phyloP scores from a whole-genome alignment of 345 rosid species.

The Populus euphratica region DNA sequence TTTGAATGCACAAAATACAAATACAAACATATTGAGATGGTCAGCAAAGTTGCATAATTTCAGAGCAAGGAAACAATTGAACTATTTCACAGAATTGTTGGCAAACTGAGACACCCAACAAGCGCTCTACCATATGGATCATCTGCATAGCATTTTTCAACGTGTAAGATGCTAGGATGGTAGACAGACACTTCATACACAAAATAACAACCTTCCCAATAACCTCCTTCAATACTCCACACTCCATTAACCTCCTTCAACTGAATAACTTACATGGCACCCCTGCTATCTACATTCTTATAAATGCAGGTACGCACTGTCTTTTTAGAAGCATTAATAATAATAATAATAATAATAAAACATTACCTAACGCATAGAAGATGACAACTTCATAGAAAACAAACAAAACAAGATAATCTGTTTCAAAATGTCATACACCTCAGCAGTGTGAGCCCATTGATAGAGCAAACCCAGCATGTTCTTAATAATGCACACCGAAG shows the following conservation, averaged over 20 bases:
- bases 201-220: constrained; percentile 89
- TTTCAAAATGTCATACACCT: constrained; percentile 36
- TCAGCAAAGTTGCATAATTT: constrained; percentile 2
- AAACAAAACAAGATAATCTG: neutral
- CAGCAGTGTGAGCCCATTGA: constrained; percentile 96
- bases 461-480: constrained; percentile 51
- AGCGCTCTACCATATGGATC: constrained; percentile 99
- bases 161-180: constrained; percentile 67
- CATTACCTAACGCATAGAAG: neutral
- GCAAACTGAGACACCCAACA: constrained; percentile 32
- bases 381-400: neutral
- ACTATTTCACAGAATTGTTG: constrained; percentile 24
- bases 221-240: constrained; percentile 61
- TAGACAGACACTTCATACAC: constrained; percentile 72
- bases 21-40: neutral
- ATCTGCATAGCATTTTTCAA: constrained; percentile 81
- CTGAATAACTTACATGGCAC: constrained; percentile 47
- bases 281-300: constrained; percentile 38
- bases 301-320: constrained; percentile 57
- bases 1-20: neutral
- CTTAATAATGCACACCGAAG: constrained; percentile 70
- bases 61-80: constrained; percentile 11
- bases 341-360: constrained; percentile 1
- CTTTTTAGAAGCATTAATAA: constrained; percentile 37
- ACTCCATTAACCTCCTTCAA: constrained; percentile 65